Conservation (phyloP, 2,329 filamentous ascomycete species). For the Penicillium sp. region DNA sequence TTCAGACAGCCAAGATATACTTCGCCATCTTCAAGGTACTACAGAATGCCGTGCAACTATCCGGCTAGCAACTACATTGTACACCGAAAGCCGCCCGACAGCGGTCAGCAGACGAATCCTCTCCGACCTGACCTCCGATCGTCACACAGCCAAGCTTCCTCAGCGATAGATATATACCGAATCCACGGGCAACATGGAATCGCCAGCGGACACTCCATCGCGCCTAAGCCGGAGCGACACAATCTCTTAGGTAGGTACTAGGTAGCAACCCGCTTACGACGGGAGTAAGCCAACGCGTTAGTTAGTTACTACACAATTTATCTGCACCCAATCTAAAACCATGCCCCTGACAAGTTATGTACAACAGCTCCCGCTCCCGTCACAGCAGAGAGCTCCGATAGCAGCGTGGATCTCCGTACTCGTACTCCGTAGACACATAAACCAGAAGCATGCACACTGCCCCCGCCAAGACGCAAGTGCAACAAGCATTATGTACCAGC, state of each 20-base stretch:
- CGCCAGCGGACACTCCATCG: not conserved
- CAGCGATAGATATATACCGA: slow-evolving; percentile 5
- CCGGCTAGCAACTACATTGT: not conserved
- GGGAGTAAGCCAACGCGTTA: not conserved
- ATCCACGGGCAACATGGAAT: not conserved
- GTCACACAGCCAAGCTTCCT: slow-evolving; percentile 10
- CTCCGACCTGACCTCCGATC: not conserved
- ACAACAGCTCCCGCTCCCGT: too few relatives aligned
- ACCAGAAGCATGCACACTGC: slow-evolving; percentile 12
- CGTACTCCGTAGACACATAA: not conserved
- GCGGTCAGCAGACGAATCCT: not conserved
- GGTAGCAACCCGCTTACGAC: too few relatives aligned
- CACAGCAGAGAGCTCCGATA: not conserved
- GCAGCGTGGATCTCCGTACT: not conserved
- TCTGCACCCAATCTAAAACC: not conserved
- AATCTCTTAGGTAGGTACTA: not conserved
- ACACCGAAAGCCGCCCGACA: not conserved
- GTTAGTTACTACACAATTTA: not conserved
- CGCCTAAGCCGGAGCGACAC: not conserved
- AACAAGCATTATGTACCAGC: slow-evolving; percentile 11
- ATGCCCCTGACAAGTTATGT: slow-evolving; percentile 1
- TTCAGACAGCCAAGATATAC: too few relatives aligned
- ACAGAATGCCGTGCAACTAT: slow-evolving; percentile 3
- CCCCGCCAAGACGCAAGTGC: slow-evolving; percentile 18
- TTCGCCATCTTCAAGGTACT: not conserved